Conservation (phyloP, 805 yeast genomes). For the Blastobotrys americana region DNA sequence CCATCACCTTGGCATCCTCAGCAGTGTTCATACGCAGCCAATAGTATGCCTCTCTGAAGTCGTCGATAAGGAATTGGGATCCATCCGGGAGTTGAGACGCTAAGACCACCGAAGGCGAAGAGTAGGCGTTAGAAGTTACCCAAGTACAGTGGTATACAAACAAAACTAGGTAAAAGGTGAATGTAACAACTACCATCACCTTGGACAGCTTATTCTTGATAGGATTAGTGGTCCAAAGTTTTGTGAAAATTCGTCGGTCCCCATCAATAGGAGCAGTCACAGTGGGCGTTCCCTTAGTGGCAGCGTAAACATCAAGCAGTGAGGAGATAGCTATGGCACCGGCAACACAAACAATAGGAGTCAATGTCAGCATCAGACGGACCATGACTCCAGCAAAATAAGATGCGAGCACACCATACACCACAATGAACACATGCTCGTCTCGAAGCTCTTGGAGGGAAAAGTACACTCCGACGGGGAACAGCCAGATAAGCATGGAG, state of each 20-base stretch:
- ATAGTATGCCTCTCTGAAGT: constrained; percentile 96
- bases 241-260: constrained; percentile 15
- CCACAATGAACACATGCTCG: constrained; percentile 88
- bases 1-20: constrained; percentile 91
- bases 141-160: constrained; percentile 94
- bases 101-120: constrained; percentile 95
- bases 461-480: constrained; percentile 95
- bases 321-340: constrained; percentile 86
- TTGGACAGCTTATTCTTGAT: constrained; percentile 41
- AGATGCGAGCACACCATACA: constrained; percentile 87
- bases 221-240: constrained; percentile 14
- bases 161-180: constrained; percentile 63
- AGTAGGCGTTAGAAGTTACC: constrained; percentile 93
- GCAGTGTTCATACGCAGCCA: constrained; percentile 98
- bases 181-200: constrained; percentile 55
- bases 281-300: constrained; percentile 33
- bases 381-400: constrained; percentile 99
- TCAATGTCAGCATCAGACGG: constrained; percentile 90
- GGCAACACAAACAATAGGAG: constrained; percentile 91
- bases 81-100: constrained; percentile 84
- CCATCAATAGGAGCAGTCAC: constrained; percentile 6
- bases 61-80: constrained; percentile 77
- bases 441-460: constrained; percentile 83
- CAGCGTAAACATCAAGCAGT: constrained; percentile 73
- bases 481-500: constrained; percentile 88